These are phyloP conservation scores for Raphanus raphanistrum DNA, from an alignment of 345 rosid genomes.

Conservation along the genomic window DNA sequence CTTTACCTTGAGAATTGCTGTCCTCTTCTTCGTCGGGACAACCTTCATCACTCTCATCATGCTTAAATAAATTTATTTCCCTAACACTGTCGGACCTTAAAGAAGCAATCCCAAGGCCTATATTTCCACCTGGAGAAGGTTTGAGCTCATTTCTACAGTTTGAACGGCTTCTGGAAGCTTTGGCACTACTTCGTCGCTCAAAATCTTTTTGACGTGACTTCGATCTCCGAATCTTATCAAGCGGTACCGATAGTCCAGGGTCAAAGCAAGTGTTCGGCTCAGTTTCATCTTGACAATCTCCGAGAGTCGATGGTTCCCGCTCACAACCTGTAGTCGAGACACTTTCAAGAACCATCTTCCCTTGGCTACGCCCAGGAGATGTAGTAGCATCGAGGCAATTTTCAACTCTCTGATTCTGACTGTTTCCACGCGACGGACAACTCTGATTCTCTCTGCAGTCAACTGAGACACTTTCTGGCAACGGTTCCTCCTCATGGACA, in stretches of 20 bases:
- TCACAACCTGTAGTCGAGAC: slow-evolving; percentile 38
- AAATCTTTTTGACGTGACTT: slow-evolving; percentile 72
- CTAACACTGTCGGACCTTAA: slow-evolving; percentile 42
- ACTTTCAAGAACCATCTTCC: slow-evolving; percentile 26
- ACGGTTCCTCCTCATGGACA: slow-evolving; percentile 40
- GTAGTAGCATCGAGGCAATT: slow-evolving; percentile 15
- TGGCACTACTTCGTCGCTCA: slow-evolving; percentile 64
- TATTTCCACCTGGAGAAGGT: slow-evolving; percentile 26
- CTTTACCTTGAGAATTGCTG: slow-evolving; percentile 28
- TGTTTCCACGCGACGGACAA: background rate
- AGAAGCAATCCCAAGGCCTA: slow-evolving; percentile 44
- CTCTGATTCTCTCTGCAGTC: slow-evolving; percentile 23
- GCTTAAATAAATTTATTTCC: slow-evolving; percentile 37
- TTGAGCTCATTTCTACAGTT: slow-evolving; percentile 31
- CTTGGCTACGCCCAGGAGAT: slow-evolving; percentile 30
- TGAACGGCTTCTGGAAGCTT: slow-evolving; percentile 42
- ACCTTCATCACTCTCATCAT: slow-evolving; percentile 36
- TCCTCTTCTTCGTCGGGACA: slow-evolving; percentile 33
- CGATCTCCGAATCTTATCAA: slow-evolving; percentile 70
- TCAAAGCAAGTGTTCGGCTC: slow-evolving; percentile 38
- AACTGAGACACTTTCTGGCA: slow-evolving; percentile 37
- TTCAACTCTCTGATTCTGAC: slow-evolving; percentile 21
- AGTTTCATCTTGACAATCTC: slow-evolving; percentile 40
- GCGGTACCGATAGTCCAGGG: slow-evolving; percentile 50
- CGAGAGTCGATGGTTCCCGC: slow-evolving; percentile 48